Conservation (phyloP, 306 rosid genomes). For the Psophocarpus tetragonolobus region DNA sequence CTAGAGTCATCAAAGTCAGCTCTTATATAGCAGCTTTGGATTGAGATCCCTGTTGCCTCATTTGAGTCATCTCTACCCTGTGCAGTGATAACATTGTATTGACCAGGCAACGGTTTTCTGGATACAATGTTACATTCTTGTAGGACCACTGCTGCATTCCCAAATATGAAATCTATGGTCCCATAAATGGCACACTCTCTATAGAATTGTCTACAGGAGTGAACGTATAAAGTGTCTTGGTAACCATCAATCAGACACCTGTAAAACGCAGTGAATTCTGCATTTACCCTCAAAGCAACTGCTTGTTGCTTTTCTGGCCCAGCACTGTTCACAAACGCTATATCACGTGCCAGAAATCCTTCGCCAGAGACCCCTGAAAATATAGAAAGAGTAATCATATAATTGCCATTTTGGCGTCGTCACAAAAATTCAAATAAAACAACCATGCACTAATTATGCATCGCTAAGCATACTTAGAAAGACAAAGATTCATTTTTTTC, state of each 20-base stretch:
- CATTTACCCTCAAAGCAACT: constrained; percentile 67
- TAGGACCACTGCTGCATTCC: constrained; percentile 74
- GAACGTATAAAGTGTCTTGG: constrained; percentile 71
- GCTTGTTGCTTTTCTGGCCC: constrained; percentile 74
- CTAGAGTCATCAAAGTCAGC: constrained; percentile 45
- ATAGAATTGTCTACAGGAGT: constrained; percentile 77
- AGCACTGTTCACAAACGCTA: constrained; percentile 64
- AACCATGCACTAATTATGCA: not conserved
- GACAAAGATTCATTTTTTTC: too few relatives aligned
- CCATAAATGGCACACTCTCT: constrained; percentile 77
- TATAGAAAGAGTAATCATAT: not conserved
- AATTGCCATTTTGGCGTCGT: too few relatives aligned
- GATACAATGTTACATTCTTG: constrained; percentile 60
- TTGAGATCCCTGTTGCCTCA: constrained; percentile 69
- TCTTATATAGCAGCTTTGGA: constrained; percentile 62
- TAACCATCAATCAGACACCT: constrained; percentile 55
- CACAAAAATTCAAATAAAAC: too few relatives aligned
- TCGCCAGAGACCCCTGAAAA: constrained; percentile 72
- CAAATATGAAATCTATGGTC: constrained; percentile 76
- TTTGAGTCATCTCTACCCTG: constrained; percentile 53
- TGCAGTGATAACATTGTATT: constrained; percentile 63
- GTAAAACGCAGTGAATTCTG: constrained; percentile 65
- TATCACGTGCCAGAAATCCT: constrained; percentile 76
- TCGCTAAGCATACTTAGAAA: not conserved
- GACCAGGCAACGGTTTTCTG: constrained; percentile 57